Evolutionary conservation across 495 filamentous ascomycete species (phyloP).

Genomic region (Xylaria palmicola): DNA sequence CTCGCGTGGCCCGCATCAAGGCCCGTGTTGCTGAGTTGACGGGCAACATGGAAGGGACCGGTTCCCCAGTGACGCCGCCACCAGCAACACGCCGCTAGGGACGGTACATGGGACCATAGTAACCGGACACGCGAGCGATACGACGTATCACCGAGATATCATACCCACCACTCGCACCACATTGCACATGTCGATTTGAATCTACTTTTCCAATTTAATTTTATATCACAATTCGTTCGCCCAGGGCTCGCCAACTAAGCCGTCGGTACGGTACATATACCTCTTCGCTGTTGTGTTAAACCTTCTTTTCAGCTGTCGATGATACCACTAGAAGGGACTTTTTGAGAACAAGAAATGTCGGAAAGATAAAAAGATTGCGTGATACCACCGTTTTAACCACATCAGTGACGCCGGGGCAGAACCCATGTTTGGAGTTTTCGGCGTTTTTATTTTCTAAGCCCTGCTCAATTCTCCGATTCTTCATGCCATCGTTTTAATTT

Average conservation of each 20-base stretch:
- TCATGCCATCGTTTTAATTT: not conserved
- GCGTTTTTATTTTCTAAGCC: slow-evolving; percentile 18
- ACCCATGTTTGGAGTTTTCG: slow-evolving; percentile 10
- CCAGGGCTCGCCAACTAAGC: not conserved
- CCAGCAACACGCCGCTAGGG: slow-evolving; percentile 33
- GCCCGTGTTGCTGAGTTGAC: slow-evolving; percentile 94
- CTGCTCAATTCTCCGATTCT: not conserved
- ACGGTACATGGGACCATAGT: slow-evolving; percentile 18
- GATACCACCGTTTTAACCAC: slow-evolving; percentile 7
- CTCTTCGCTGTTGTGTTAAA: slow-evolving; percentile 16
- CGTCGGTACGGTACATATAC: slow-evolving; percentile 1
- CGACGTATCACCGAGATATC: not conserved
- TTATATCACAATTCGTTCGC: slow-evolving; percentile 2
- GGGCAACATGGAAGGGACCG: slow-evolving; percentile 64
- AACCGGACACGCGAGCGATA: slow-evolving; percentile 1
- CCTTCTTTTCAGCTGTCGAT: slow-evolving; percentile 22
- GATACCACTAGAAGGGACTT: slow-evolving; percentile 34
- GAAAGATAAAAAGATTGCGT: slow-evolving; percentile 17
- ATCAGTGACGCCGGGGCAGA: not conserved
- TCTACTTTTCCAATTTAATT: not conserved
- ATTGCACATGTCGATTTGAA: not conserved
- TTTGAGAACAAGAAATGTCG: slow-evolving; percentile 19
- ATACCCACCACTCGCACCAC: not conserved
- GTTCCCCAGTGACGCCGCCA: slow-evolving; percentile 23
- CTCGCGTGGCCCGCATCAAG: slow-evolving; percentile 95